Percentiles rank a stretch among this genome's conserved stretches.
Conservation (phyloP, 2,329 filamentous ascomycete genomes). For the Sordariomycetes sp. region DNA sequence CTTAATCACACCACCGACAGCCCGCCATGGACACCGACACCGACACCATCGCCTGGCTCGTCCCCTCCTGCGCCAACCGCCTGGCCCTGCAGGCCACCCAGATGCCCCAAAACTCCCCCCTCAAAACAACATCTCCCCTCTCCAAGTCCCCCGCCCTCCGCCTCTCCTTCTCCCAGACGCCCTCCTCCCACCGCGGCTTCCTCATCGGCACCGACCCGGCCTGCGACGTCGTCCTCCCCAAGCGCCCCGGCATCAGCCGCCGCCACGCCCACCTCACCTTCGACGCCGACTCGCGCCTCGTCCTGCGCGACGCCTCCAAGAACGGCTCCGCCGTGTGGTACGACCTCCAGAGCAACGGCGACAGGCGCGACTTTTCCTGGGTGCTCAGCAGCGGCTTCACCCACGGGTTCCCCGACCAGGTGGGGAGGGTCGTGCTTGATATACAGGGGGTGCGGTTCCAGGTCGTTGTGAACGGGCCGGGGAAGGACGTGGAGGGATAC, state of each 20-base stretch:
- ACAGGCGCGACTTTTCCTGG: constrained; percentile 24
- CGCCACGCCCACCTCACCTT: constrained; percentile 27
- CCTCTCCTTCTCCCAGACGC: constrained; percentile 21
- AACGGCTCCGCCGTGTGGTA: constrained; percentile 29
- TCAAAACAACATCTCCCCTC: constrained; percentile 6
- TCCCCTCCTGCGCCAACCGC: constrained; percentile 20
- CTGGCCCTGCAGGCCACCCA: constrained; percentile 19
- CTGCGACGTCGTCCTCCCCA: constrained; percentile 26
- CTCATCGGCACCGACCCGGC: constrained; percentile 24
- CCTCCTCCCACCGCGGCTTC: constrained; percentile 23
- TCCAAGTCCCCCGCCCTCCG: constrained; percentile 19
- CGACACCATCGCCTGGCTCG: constrained; percentile 27
- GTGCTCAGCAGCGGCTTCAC: constrained; percentile 19
- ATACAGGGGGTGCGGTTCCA: constrained; percentile 28
- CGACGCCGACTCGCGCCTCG: constrained; percentile 23
- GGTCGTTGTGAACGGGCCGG: constrained; percentile 24
- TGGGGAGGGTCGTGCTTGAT: constrained; percentile 24
- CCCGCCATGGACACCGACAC: constrained; percentile 9
- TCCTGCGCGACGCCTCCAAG: constrained; percentile 25
- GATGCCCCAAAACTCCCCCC: constrained; percentile 17
- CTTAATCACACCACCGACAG: background rate
- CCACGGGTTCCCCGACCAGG: constrained; percentile 20
- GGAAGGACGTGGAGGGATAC: constrained; percentile 19
- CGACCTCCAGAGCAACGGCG: constrained; percentile 26
- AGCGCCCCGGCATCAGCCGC: constrained; percentile 19